Evolutionary conservation across 2,329 filamentous ascomycete species (phyloP).

Genomic region (Penicillium rolfsii): DNA sequence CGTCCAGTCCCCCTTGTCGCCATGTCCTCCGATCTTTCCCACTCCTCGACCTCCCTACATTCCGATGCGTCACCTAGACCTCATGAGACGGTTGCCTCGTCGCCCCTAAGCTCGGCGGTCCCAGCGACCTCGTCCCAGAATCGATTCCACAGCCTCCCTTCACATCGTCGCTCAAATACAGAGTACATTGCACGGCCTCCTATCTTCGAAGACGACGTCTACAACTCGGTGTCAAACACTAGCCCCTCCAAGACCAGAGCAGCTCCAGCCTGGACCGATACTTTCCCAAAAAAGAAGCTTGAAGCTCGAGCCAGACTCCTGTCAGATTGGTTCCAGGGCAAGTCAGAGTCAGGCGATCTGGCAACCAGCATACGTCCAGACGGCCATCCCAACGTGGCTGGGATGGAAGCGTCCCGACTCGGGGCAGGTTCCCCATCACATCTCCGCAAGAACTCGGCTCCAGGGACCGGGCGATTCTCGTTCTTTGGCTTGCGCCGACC

Average conservation of each 20-base stretch:
- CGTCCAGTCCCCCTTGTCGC: slow-evolving; percentile 5
- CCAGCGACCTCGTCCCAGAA: slow-evolving; percentile 19
- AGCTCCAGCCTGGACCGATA: slow-evolving; percentile 29
- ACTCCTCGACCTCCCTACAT: slow-evolving; percentile 28
- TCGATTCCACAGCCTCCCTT: slow-evolving; percentile 25
- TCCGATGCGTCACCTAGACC: slow-evolving; percentile 27
- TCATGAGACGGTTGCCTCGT: slow-evolving; percentile 29
- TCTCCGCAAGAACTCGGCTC: slow-evolving; percentile 24
- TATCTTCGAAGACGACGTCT: slow-evolving; percentile 33
- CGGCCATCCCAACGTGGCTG: slow-evolving; percentile 12
- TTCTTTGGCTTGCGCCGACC: slow-evolving; percentile 47
- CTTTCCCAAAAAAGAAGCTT: slow-evolving; percentile 35
- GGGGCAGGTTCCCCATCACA: slow-evolving; percentile 17
- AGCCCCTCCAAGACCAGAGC: slow-evolving; percentile 14
- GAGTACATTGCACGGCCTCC: slow-evolving; percentile 36
- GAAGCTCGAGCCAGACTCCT: slow-evolving; percentile 43
- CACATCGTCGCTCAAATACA: slow-evolving; percentile 42
- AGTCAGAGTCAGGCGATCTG: slow-evolving; percentile 54
- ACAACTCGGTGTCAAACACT: slow-evolving; percentile 27
- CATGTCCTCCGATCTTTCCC: slow-evolving; percentile 25
- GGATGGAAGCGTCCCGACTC: slow-evolving; percentile 21
- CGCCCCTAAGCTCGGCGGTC: slow-evolving; percentile 22
- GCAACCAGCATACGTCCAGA: slow-evolving; percentile 39
- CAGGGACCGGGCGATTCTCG: slow-evolving; percentile 43
- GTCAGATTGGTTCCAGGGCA: slow-evolving; percentile 58